Conservation (phyloP, 2,329 filamentous ascomycete species). For the Pleomassaria siparia region DNA sequence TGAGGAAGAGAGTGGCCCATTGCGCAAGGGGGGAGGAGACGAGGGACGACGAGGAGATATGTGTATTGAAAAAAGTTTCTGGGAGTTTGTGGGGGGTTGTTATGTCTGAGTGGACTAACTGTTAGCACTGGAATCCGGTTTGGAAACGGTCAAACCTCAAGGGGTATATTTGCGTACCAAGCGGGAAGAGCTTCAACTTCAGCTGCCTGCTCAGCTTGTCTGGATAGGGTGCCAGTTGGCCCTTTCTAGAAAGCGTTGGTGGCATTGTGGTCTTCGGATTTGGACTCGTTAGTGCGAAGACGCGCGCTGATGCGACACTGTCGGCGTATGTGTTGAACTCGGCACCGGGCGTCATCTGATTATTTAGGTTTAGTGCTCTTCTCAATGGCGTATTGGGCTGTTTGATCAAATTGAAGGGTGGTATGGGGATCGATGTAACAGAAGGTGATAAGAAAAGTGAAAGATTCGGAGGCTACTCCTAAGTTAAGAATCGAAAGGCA, state of each 20-base stretch:
- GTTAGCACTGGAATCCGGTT: too few relatives aligned
- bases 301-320: constrained; percentile 49
- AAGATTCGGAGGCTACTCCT: constrained; percentile 23
- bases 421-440: constrained; percentile 24
- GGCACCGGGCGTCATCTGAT: constrained; percentile 70
- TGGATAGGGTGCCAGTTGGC: constrained; percentile 43
- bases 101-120: constrained; percentile 38
- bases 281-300: constrained; percentile 53
- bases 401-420: constrained; percentile 43
- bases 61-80: constrained; percentile 40
- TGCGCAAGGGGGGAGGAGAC: constrained; percentile 46
- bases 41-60: constrained; percentile 27
- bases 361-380: constrained; percentile 32
- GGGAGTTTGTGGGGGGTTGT: constrained; percentile 49
- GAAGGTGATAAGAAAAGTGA: constrained; percentile 20
- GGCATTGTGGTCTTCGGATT: constrained; percentile 81
- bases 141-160: too few relatives aligned
- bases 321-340: constrained; percentile 98
- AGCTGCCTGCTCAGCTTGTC: constrained; percentile 43
- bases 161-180: constrained; percentile 31
- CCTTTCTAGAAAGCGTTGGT: constrained; percentile 53
- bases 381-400: constrained; percentile 38
- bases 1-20: constrained; percentile 50
- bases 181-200: constrained; percentile 51
- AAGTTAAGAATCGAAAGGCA: neutral